These are phyloP conservation scores for Collariella sp. DNA, from an alignment of 495 filamentous ascomycete species.

Conservation along the genomic window DNA sequence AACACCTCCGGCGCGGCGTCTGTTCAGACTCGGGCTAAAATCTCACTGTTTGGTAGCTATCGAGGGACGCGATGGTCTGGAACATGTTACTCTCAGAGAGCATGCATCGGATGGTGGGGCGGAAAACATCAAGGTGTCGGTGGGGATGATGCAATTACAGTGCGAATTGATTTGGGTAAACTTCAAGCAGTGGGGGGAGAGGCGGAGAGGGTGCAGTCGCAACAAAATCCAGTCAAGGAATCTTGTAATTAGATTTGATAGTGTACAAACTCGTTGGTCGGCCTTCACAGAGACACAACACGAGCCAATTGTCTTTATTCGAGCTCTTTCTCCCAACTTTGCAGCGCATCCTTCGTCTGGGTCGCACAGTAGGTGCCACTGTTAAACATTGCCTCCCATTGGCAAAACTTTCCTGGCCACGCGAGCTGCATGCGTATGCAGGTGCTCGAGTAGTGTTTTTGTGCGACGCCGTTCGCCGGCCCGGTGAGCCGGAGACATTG, in stretches of 20 bases:
- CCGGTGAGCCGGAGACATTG: background rate
- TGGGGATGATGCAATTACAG: slow-evolving; percentile 10
- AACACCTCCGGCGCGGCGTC: too few relatives aligned
- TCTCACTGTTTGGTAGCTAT: background rate
- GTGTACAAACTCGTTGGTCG: too few relatives aligned
- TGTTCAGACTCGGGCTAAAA: too few relatives aligned
- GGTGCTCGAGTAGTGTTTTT: background rate
- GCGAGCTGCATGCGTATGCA: slow-evolving; percentile 18
- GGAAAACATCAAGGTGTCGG: background rate
- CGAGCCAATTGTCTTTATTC: background rate
- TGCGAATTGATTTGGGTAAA: slow-evolving; percentile 9
- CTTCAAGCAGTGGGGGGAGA: too few relatives aligned
- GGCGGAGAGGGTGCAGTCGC: too few relatives aligned
- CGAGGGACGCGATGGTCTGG: background rate
- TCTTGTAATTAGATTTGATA: too few relatives aligned
- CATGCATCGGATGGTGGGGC: slow-evolving; percentile 3
- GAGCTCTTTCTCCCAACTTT: background rate
- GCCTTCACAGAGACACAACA: too few relatives aligned
- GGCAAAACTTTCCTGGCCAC: slow-evolving; percentile 21
- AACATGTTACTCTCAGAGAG: background rate
- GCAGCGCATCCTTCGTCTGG: background rate
- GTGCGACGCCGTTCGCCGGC: background rate
- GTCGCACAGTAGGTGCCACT: slow-evolving; percentile 15
- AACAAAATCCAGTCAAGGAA: too few relatives aligned
- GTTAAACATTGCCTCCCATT: slow-evolving; percentile 13